These are phyloP conservation scores for Fusarium globosum DNA, from an alignment of 2,329 filamentous ascomycete genomes.

Conservation along the genomic window DNA sequence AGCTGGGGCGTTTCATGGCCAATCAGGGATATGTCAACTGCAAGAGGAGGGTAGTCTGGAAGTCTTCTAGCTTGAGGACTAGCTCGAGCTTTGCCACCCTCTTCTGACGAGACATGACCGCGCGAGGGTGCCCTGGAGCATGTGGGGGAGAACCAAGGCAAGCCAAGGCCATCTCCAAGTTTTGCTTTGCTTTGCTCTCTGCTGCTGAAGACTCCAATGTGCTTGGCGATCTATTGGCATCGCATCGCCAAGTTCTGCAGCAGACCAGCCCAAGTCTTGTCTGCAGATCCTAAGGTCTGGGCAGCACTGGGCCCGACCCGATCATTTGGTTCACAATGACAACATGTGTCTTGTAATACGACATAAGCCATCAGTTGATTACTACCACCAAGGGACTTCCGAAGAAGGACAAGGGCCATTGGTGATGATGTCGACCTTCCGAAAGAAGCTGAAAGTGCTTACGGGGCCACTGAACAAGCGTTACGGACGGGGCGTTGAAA, in stretches of 20 bases:
- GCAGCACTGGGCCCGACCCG: conserved; percentile 17
- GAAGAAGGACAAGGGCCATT: conserved; percentile 8
- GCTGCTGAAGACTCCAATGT: not conserved
- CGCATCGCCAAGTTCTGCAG: conserved; percentile 38
- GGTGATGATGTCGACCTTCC: conserved; percentile 38
- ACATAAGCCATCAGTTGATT: conserved; percentile 1
- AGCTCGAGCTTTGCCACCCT: conserved; percentile 12
- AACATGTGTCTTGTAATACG: conserved; percentile 5
- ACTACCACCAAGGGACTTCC: not conserved
- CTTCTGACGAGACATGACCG: not conserved
- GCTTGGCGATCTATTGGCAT: conserved; percentile 29
- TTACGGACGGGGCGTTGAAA: conserved; percentile 23
- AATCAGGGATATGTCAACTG: conserved; percentile 18
- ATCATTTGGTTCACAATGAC: conserved; percentile 17
- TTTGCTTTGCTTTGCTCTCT: not conserved
- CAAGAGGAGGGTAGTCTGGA: conserved; percentile 37
- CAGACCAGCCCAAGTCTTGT: conserved; percentile 8
- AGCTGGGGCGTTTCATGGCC: conserved; percentile 10
- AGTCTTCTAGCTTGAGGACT: conserved; percentile 39
- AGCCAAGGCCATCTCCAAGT: conserved; percentile 12
- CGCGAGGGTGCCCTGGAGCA: conserved; percentile 9
- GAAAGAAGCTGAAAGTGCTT: conserved; percentile 35
- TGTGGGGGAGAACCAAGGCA: conserved; percentile 19
- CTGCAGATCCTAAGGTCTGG: conserved; percentile 39
- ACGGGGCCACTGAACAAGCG: conserved; percentile 10